Evolutionary conservation across 1,284 basidiomycete genomes (phyloP), one percentile per base, ranked within the genome.

Genomic region (Ustilago bromivora): DNA sequence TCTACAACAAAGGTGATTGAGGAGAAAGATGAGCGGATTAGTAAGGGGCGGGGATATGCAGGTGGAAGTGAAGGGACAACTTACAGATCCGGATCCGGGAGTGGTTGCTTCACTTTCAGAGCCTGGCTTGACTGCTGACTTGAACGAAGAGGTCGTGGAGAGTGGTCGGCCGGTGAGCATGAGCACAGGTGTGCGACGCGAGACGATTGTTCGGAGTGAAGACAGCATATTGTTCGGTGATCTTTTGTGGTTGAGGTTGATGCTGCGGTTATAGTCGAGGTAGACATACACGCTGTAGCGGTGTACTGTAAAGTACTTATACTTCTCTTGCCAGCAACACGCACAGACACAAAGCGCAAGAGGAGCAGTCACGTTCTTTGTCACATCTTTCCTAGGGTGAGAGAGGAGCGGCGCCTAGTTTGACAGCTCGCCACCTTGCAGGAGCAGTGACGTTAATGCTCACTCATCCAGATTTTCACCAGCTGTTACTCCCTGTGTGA

Each of bases 81-180:
- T 70, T 59, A 77, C 75, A 4, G 66, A 66, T 1, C 70, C 75
- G 2, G 66, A 36, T n/a, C 75, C 75, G 4, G 75, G 70, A 1
- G 63, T 64, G 15, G 66, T 77, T 10, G 70, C 70, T 60, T 77
- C 75, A 43, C 70, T 72, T 19, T 77, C 75, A 15, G 59, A 61
- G 15, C 75, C 75, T 15, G 75, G 75, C 32, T 77, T 77, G 11
- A 77, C 75, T 2, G 75, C 70, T 17, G 75, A 77, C 3, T 31
- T 17, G 0, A 49, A 2, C 0, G 23, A 9, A 0, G 62, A 8
- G 2, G 51, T 35, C 8, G 34, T 49, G 28, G 28, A 6, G 32
- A 52, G 51, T 2, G 43, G 5, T n/a, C 43, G 57, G 31, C 52
- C 13, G 17, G 17, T 6, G 15, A 47, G 43, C 31, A 40, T 17